Base-by-base conservation (phyloP, 345 rosid genomes). In the Linum usitatissimum region DNA sequence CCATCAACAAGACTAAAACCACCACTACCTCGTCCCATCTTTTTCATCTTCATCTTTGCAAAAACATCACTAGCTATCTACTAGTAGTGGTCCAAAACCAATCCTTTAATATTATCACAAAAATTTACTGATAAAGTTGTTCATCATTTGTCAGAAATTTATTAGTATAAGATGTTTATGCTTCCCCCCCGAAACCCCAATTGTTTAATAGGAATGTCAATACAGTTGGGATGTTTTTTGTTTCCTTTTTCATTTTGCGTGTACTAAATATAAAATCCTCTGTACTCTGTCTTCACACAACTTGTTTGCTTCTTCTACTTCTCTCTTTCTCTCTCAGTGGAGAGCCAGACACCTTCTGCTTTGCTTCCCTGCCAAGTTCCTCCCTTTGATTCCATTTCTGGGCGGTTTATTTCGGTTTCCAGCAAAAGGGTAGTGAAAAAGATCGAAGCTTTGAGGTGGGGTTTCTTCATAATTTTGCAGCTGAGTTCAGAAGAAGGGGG, bases 131-230 rank as follows among this genome's bases (percentile, higher is more conserved):
- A 45, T 45, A 45, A 45, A 45, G 51, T 45, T 13, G 17, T 45
- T 0, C 48, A 6, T 40, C 28, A 23, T 40, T 40, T 40, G 48
- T 40, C 15, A 12, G 51, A 45, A 34, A 45, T 45, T 45, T 13
- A 45, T 15, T 45, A 45, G 51, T 45, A 45, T 10, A 45, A 4
- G 48, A 6, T 40, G 8, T 40, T 2, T 5, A 12, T 40, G 48
- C 53, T 34, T 57, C 57, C 48, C 63, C 42, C 45, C 20, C 28
- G 1, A 23, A 23, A 23, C 28, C 14, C 30, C 9, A 30, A 21
- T 59, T 57, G 30, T 39, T 65, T 56, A 60, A 40, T 12, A 56
- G 64, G 76, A 76, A 74, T 73, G 79, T 72, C 80, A 72, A 74
- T 20, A 17, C 58, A 55, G 18, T 55, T 20, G 12, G 19, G 19